These are phyloP conservation scores for Ophiosphaerella korrae DNA, from an alignment of 2,329 filamentous ascomycete genomes.

Conservation along the genomic window DNA sequence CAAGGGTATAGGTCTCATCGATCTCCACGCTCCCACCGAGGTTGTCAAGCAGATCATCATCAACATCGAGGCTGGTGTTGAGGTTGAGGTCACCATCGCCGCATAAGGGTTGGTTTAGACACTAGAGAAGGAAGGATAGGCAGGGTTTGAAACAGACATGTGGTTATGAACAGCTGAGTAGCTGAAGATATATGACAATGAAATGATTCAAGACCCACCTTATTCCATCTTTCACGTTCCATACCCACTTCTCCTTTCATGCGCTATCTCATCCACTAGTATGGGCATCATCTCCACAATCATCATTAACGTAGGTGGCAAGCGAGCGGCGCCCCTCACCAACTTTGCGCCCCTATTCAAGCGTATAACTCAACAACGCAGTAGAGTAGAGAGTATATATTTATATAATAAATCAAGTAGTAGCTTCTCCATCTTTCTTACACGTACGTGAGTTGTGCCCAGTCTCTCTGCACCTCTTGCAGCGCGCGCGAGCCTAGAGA, in stretches of 20 bases:
- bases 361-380: too few species aligned
- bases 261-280: background rate
- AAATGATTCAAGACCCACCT: slow-evolving; percentile 24
- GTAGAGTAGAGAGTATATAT: too few species aligned
- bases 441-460: too few species aligned
- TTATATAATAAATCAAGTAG: too few species aligned
- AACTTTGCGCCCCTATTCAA: too few species aligned
- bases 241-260: background rate
- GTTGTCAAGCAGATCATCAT: slow-evolving; percentile 96
- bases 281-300: too few species aligned
- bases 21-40: slow-evolving; percentile 98
- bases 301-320: too few species aligned
- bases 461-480: too few species aligned
- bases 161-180: slow-evolving; percentile 33
- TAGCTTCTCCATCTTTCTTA: too few species aligned
- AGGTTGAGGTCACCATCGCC: slow-evolving; percentile 92
- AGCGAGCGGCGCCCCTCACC: too few species aligned
- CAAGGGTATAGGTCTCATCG: slow-evolving; percentile 67
- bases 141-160: slow-evolving; percentile 21
- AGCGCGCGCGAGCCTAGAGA: too few species aligned
- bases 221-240: background rate
- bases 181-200: slow-evolving; percentile 28
- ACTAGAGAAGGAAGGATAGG: slow-evolving; percentile 20
- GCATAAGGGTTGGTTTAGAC: slow-evolving; percentile 59
- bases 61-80: slow-evolving; percentile 92